A percentile compares a stretch with the other conserved stretches of the same genome.
Conservation (phyloP, 1,139 yeast species). For the Zygoascus meyerae region DNA sequence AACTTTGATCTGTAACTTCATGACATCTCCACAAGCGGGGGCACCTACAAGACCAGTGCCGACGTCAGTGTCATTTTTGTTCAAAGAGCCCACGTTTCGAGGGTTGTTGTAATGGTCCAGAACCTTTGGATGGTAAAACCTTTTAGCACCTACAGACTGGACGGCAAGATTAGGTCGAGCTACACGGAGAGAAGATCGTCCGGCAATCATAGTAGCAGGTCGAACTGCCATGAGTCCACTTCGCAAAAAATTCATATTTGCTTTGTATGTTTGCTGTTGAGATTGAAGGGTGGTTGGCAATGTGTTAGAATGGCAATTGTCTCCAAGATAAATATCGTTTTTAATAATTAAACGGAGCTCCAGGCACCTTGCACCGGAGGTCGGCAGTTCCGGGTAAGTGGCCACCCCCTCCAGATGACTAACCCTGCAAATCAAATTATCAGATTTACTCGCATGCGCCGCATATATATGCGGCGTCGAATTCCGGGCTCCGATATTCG, state of each 20-base stretch:
- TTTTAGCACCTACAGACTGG: background rate
- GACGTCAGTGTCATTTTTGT: constrained; percentile 69
- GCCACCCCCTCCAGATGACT: too few relatives aligned
- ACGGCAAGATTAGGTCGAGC: background rate
- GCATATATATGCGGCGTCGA: too few relatives aligned
- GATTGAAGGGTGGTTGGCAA: background rate
- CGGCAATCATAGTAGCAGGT: background rate
- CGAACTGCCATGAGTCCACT: background rate
- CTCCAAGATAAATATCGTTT: too few relatives aligned
- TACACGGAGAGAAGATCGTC: background rate
- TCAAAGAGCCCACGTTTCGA: constrained; percentile 89
- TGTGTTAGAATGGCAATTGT: too few relatives aligned
- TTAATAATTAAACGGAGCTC: background rate
- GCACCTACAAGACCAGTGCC: constrained; percentile 98
- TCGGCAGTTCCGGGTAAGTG: background rate
- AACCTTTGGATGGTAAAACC: constrained; percentile 34
- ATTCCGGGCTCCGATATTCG: too few relatives aligned
- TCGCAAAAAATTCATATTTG: constrained; percentile 4
- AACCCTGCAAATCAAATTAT: background rate
- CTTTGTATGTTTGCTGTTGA: constrained; percentile 3
- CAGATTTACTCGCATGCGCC: constrained; percentile 3
- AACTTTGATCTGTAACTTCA: constrained; percentile 93
- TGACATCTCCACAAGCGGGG: constrained; percentile 99
- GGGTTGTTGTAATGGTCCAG: constrained; percentile 96
- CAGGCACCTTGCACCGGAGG: background rate